phyloP scores from a whole-genome alignment of 352 stramenopile species.

The Thraustochytrium sp. region DNA sequence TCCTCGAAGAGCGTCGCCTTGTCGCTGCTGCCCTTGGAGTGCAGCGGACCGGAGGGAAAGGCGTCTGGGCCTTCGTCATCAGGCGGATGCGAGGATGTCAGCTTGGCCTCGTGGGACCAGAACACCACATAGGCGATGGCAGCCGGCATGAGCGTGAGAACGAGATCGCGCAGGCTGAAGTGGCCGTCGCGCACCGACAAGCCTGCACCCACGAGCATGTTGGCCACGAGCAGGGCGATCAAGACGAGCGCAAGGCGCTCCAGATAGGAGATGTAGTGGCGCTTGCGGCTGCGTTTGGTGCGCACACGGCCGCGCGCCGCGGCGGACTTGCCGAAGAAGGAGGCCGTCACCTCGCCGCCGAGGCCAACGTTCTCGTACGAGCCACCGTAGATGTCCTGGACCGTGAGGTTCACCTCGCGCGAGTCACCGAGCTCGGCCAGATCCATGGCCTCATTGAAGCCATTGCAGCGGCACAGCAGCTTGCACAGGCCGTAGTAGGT shows the following conservation, averaged over 20 bases:
- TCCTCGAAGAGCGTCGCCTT: conserved; percentile 70
- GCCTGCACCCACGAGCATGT: not conserved
- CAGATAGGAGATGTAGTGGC: conserved; percentile 30
- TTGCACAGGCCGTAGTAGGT: conserved; percentile 45
- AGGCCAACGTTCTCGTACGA: conserved; percentile 89
- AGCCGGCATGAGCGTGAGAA: not conserved
- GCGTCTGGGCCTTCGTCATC: not conserved
- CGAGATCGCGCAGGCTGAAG: not conserved
- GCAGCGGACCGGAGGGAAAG: not conserved
- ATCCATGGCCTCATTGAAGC: conserved; percentile 71
- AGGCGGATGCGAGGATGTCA: not conserved
- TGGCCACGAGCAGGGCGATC: conserved; percentile 2
- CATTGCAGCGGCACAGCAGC: conserved; percentile 34
- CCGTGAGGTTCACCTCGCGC: conserved; percentile 86
- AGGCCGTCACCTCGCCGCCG: conserved; percentile 78
- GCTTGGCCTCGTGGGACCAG: not conserved
- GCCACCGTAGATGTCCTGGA: conserved; percentile 97
- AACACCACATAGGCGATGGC: conserved; percentile 17
- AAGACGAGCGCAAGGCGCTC: conserved; percentile 8
- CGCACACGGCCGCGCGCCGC: conserved; percentile 54
- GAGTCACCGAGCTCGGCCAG: conserved; percentile 64
- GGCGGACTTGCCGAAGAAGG: conserved; percentile 92
- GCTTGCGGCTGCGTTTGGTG: conserved; percentile 30
- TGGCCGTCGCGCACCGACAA: not conserved
- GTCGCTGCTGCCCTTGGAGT: conserved; percentile 49